phyloP scores from a whole-genome alignment of 345 rosid species.

The Microthlaspi erraticum region DNA sequence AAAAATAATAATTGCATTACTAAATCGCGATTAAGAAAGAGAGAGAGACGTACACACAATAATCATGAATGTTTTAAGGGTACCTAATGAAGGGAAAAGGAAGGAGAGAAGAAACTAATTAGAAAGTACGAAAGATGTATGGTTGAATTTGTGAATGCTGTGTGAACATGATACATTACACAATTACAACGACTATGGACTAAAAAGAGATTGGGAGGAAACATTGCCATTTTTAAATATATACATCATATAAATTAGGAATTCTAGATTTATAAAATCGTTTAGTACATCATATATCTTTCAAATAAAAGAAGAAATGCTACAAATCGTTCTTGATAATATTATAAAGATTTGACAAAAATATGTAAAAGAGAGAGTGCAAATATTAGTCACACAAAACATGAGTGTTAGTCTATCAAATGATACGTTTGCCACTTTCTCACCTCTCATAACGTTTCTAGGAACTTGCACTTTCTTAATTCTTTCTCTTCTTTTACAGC shows the following conservation, averaged over 20 bases:
- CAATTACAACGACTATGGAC: constrained; percentile 4
- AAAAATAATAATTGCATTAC: background rate
- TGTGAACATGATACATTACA: constrained; percentile 12
- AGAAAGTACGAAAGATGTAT: background rate
- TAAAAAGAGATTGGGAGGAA: background rate
- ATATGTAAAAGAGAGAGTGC: background rate
- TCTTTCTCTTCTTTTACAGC: background rate
- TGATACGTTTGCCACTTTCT: background rate
- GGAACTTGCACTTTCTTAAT: constrained; percentile 15
- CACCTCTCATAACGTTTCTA: background rate
- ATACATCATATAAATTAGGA: too few relatives aligned
- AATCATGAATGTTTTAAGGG: background rate
- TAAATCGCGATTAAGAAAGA: background rate
- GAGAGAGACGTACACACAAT: background rate
- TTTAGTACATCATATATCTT: background rate
- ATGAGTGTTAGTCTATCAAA: background rate
- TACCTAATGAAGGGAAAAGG: background rate
- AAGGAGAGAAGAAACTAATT: background rate
- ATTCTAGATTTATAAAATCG: background rate
- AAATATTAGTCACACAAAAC: too few relatives aligned
- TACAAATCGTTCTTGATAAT: background rate
- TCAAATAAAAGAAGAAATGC: too few relatives aligned
- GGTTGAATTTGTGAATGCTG: background rate
- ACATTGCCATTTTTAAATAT: too few relatives aligned
- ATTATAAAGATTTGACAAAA: background rate